These are phyloP conservation scores for Phytophthora tubulina DNA, from an alignment of 352 stramenopile species.

Conservation along the genomic window DNA sequence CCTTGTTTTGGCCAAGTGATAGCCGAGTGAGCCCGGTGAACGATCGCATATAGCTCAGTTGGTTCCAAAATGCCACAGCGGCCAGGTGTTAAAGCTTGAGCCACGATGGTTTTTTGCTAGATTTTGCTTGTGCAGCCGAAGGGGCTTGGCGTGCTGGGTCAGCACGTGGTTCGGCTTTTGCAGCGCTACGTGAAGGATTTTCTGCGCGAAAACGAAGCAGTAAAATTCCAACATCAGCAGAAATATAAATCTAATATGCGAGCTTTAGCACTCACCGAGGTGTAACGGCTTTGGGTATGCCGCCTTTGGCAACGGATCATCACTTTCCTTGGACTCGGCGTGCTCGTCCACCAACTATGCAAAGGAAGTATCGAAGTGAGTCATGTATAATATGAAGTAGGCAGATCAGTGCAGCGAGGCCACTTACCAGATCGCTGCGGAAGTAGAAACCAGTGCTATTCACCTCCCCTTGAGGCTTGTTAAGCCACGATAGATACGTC, in stretches of 20 bases:
- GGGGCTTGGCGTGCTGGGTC: conserved; percentile 42
- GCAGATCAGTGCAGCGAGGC: background rate
- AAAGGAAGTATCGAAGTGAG: conserved; percentile 14
- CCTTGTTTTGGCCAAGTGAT: background rate
- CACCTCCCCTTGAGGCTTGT: conserved; percentile 32
- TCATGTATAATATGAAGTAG: background rate
- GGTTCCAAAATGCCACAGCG: background rate
- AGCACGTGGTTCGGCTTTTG: conserved; percentile 31
- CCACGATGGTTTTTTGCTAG: conserved; percentile 77
- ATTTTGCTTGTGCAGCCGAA: conserved; percentile 42
- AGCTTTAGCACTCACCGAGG: conserved; percentile 43
- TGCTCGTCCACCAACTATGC: conserved; percentile 44
- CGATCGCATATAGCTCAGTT: background rate
- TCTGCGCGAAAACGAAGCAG: conserved; percentile 34
- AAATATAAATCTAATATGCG: background rate
- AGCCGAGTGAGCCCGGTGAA: background rate
- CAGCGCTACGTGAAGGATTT: conserved; percentile 20
- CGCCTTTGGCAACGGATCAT: conserved; percentile 30
- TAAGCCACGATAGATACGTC: conserved; percentile 80
- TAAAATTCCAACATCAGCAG: conserved; percentile 17
- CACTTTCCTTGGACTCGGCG: conserved; percentile 54
- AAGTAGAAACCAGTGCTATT: conserved; percentile 62
- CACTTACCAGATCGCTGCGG: conserved; percentile 62
- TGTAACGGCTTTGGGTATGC: conserved; percentile 60
- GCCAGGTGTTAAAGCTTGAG: conserved; percentile 62